Base-by-base conservation (phyloP, 805 yeast genomes). In the Candida manassasensis region DNA sequence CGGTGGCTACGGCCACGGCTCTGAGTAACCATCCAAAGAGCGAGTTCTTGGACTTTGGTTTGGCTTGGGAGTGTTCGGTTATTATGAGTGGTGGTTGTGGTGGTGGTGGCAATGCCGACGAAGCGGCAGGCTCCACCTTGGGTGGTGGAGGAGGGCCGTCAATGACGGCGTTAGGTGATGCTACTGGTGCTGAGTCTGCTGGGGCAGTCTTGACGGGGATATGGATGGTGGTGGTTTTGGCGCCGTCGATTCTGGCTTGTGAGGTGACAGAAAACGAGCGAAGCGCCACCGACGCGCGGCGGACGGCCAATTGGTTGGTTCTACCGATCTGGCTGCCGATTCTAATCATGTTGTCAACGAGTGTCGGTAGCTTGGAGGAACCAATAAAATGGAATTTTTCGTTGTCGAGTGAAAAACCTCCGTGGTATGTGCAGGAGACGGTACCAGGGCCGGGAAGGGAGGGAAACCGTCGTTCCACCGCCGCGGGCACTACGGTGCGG, bases 11-110 rank as follows among this genome's bases (percentile, higher is more conserved):
- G 7, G 59, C 37, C 9, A 56, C 42, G 10, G 63, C 46, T 33
- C 53, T 57, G 44, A 64, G 45, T 30, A 66, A 39, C 28, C 62
- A 53, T 3, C 58, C 52, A 19, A 53, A 37, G 21, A 63, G 42
- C 6, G 69, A 55, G 37, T 53, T 57, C 35, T 45, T 44, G 56
- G 61, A 61, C 27, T 41, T 44, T 21, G 40, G 36, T 13, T 26
- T 32, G 10, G 42, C 19, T 30, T 28, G 15, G n/a, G n/a, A n/a
- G n/a, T n/a, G n/a, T n/a, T n/a, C n/a, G n/a, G n/a, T n/a, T n/a
- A n/a, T n/a, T n/a, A n/a, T n/a, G 15, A 21, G 16, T 26, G 38
- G 32, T 11, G 32, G 33, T n/a, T 33, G 29, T 9, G 37, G 37
- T 12, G 25, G 13, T 5, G 11, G 16, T 21, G 25, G 31, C 19